Base-by-base conservation (phyloP, 495 filamentous ascomycete genomes). In the Penicillium robsamsonii region DNA sequence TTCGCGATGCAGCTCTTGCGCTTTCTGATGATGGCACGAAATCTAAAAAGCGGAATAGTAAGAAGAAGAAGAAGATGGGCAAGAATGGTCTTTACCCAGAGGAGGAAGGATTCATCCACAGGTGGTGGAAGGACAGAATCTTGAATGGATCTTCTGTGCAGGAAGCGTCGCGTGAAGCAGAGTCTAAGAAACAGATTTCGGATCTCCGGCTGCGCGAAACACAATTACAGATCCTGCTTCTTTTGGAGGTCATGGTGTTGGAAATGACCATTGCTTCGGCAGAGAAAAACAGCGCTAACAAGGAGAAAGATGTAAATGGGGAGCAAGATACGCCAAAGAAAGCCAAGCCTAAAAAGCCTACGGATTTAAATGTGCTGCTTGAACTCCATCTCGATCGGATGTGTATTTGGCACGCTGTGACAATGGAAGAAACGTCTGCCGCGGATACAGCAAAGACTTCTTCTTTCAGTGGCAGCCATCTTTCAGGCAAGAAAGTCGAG, bases 381-480 rank as follows among this genome's bases (percentile, higher is more conserved):
- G 93, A 97, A 62, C 73, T 96, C 4, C 85, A 96, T 47, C 81
- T 96, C 11, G 95, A 98, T 67, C 84, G 91, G 33, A 77, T 98
- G 22, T 95, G 91, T 66, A 98, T 98, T 38, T 98, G 95, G 95
- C 92, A 96, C 64, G 90, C 91, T n/a, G 83, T 81, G 44, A 75
- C 76, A 25, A 67, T 79, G 31, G 79, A 81, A 37, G 82, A 86
- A 58, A 70, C 77, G 0, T 54, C 55, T 22, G 58, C 68, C 15
- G 57, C 65, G 13, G 70, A 74, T 24, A 63, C 69, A 30, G 56
- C 64, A 24, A 72, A 73, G 48, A 45, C 70, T 27, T 69, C 66
- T 5, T 58, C 58, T n/a, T 67, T 70, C 8, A 64, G 51, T 12
- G 59, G 62, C 46, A 68, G 61, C 25, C 68, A 69, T 53, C 63